Evolutionary conservation across 495 filamentous ascomycete genomes (phyloP).

Genomic region (Tuber brumale): DNA sequence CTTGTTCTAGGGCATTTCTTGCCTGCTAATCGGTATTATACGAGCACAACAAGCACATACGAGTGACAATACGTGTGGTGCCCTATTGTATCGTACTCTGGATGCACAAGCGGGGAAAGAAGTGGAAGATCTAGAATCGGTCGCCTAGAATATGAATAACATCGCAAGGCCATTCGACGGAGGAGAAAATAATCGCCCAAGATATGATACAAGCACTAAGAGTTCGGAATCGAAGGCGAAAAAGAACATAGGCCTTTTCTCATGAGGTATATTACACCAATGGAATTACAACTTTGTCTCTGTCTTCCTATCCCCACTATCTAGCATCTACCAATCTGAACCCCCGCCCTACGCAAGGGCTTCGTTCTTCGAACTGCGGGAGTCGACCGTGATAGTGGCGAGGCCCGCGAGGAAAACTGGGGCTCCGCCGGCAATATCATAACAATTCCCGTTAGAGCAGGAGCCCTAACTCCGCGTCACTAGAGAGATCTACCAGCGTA

Average conservation of each 20-base stretch:
- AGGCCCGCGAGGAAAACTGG: constrained; percentile 19
- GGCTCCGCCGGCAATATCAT: constrained; percentile 7
- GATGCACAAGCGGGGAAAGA: background rate
- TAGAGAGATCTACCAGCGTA: no score
- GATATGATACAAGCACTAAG: background rate
- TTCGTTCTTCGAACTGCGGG: constrained; percentile 10
- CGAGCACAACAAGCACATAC: background rate
- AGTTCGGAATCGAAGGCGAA: background rate
- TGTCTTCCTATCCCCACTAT: background rate
- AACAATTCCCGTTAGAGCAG: constrained; percentile 13
- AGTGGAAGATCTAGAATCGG: background rate
- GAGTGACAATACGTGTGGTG: background rate
- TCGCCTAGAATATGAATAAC: background rate
- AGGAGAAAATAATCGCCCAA: background rate
- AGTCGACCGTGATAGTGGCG: constrained; percentile 16
- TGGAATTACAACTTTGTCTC: background rate
- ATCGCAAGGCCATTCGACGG: background rate
- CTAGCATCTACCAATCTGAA: constrained; percentile 6
- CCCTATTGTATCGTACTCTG: background rate
- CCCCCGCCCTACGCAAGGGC: constrained; percentile 19
- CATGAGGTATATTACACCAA: background rate
- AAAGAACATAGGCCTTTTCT: background rate
- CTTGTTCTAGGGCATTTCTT: background rate
- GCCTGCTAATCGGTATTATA: background rate
- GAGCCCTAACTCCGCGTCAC: constrained; percentile 8